Evolutionary conservation across 805 yeast genomes (phyloP).

Genomic region (Candida arabinofermentans): DNA sequence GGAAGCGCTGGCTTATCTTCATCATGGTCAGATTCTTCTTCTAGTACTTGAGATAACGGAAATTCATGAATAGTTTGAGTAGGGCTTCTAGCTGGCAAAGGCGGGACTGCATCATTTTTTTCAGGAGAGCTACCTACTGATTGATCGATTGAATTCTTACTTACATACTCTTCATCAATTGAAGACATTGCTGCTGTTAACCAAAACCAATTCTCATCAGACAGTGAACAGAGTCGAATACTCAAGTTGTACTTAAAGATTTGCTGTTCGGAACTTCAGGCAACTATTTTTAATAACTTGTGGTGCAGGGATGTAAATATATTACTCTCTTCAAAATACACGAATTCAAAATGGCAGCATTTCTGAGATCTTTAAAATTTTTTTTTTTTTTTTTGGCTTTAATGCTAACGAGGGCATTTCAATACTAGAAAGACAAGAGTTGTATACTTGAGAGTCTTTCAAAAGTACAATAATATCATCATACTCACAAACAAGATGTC

Average conservation of each 20-base stretch:
- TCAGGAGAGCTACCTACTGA: not conserved
- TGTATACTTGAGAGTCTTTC: too few relatives aligned
- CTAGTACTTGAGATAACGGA: not conserved
- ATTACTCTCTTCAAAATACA: not conserved
- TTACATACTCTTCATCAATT: too few relatives aligned
- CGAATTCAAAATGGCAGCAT: conserved; percentile 1
- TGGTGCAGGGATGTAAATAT: not conserved
- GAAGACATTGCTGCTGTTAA: too few relatives aligned
- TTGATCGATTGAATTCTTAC: not conserved
- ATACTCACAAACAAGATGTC: conserved; percentile 29
- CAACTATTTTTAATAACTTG: not conserved
- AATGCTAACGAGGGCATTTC: not conserved
- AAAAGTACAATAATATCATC: too few relatives aligned
- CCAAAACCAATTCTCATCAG: not conserved
- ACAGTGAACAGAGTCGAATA: not conserved
- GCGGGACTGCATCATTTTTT: conserved; percentile 1
- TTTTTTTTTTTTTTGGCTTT: conserved; percentile 2
- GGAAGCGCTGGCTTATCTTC: conserved; percentile 9
- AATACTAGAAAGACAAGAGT: too few relatives aligned
- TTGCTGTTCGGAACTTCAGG: not conserved
- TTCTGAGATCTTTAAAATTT: conserved; percentile 1
- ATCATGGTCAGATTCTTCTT: not conserved
- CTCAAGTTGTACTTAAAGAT: not conserved
- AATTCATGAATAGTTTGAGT: not conserved
- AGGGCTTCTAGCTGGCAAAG: conserved; percentile 4